Conservation (phyloP, 225 moss, liverwort and hornwort genomes). For the Polytrichum formosum region DNA sequence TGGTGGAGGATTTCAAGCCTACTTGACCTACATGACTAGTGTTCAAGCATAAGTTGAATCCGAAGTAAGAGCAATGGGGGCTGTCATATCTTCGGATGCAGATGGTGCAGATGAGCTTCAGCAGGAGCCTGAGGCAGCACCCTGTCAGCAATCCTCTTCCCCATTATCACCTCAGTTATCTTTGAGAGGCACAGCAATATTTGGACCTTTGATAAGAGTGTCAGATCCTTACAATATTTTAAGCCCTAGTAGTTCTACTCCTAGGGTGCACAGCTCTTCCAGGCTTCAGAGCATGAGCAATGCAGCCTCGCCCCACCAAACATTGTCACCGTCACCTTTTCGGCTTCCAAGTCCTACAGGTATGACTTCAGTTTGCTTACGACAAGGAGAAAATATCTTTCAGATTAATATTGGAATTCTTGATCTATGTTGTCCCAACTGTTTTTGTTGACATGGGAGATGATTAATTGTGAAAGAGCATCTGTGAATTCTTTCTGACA, state of each 20-base stretch:
- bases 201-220: conserved; percentile 65
- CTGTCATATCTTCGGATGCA: conserved; percentile 45
- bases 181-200: conserved; percentile 48
- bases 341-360: conserved; percentile 19
- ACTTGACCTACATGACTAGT: too few relatives aligned
- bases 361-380: not conserved
- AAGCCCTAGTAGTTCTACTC: conserved; percentile 38
- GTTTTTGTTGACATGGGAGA: not conserved
- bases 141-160: conserved; percentile 60
- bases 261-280: conserved; percentile 41
- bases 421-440: too few relatives aligned
- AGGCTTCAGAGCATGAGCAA: conserved; percentile 47
- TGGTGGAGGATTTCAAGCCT: too few relatives aligned
- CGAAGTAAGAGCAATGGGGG: conserved; percentile 39
- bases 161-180: conserved; percentile 65
- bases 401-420: too few relatives aligned
- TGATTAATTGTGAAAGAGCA: not conserved
- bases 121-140: conserved; percentile 64
- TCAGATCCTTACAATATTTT: conserved; percentile 71
- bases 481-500: not conserved
- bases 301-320: conserved; percentile 31
- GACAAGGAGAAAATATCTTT: too few relatives aligned
- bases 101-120: conserved; percentile 49
- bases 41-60: conserved; percentile 3
- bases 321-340: conserved; percentile 10